Evolutionary conservation across 768 basidiomycete genomes (phyloP), one percentile per base, ranked within the genome.

Genomic region (Ephemerocybe angulata): DNA sequence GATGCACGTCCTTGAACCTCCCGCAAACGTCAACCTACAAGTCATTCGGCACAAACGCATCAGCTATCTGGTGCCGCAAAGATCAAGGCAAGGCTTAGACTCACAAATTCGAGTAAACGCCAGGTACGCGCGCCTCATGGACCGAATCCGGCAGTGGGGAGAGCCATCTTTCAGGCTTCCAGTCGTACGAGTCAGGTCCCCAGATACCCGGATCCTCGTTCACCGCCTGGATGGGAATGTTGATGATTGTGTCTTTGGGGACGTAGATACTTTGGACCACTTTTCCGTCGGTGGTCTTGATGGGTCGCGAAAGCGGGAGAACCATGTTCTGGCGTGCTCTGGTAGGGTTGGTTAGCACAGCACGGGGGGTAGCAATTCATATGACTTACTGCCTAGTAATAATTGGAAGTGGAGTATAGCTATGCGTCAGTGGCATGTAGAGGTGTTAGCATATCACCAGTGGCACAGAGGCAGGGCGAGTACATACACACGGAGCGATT

Each of bases 161-260:
- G 3, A 80, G 61, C 79, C 80, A 82, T n/a, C 79, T 62, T 55
- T 80, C 78, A 0, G 79, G 79, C 47, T 75, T 79, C 71, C 76
- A 80, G 55, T 78, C 74, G 12, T 66, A 29, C 2, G 75, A 74
- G 56, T 81, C 79, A 2, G 70, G 67, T 8, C 79, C 80, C 79
- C 78, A 82, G 12, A 80, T 58, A 11, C 67, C 67, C 17, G 65
- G 67, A 40, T 70, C 71, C 0, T 68, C 63, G 54, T 80, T 80
- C 2, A 68, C 72, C 40, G 31, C 74, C 67, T 49, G 70, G 42
- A 62, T 69, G 55, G 54, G 76, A 50, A 46, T 61, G 25, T 29
- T 58, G 21, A 67, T 43, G 17, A 60, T 60, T 1, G 78, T 79
- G 33, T 70, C 70, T 35, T 72, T 72, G 0, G 70, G 67, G 13